Evolutionary conservation across 2,329 filamentous ascomycete genomes (phyloP).

Genomic region (Endoconidiophora laricicola): DNA sequence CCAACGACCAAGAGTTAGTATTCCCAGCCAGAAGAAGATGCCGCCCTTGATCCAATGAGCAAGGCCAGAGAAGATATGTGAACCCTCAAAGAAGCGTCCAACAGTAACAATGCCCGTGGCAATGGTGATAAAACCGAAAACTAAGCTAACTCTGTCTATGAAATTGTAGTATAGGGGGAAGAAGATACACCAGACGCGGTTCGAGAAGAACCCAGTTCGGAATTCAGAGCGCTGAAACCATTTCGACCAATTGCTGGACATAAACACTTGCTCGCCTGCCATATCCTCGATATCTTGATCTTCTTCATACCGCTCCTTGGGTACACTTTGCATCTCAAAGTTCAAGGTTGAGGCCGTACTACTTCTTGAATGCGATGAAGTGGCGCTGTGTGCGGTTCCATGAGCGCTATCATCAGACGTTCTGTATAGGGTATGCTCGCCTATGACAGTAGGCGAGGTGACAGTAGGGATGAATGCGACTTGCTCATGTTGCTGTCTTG

Average conservation of each 20-base stretch:
- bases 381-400: constrained; percentile 53
- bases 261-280: not conserved
- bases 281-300: constrained; percentile 29
- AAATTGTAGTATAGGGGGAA: constrained; percentile 38
- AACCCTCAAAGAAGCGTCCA: constrained; percentile 63
- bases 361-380: constrained; percentile 40
- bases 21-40: constrained; percentile 85
- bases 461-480: constrained; percentile 1
- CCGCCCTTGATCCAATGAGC: constrained; percentile 91
- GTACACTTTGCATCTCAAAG: constrained; percentile 22
- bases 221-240: constrained; percentile 2
- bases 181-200: constrained; percentile 35
- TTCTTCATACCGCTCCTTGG: constrained; percentile 26
- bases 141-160: constrained; percentile 60
- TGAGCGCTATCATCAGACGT: constrained; percentile 58
- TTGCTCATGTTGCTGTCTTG: constrained; percentile 6
- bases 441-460: constrained; percentile 25
- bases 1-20: constrained; percentile 78
- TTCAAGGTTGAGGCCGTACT: constrained; percentile 43
- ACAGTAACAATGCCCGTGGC: constrained; percentile 59
- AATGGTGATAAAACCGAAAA: constrained; percentile 60
- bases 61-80: constrained; percentile 61
- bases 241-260: not conserved
- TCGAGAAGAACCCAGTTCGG: constrained; percentile 1
- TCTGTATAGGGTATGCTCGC: constrained; percentile 27